Evolutionary conservation across 1,284 basidiomycete species (phyloP).

Genomic region (Sutorius eximius): DNA sequence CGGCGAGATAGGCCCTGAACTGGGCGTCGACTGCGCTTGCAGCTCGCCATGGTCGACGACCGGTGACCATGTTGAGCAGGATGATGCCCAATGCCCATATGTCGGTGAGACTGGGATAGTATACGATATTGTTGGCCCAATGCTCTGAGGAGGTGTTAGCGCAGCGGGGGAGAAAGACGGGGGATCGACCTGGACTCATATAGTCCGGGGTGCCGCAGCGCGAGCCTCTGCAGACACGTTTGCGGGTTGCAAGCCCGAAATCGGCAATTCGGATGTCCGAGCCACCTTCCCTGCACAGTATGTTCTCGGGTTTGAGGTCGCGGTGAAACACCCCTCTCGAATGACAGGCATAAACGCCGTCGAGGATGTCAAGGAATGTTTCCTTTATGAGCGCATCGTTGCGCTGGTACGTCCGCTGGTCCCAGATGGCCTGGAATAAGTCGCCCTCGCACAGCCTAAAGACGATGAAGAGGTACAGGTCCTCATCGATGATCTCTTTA

Average conservation of each 20-base stretch:
- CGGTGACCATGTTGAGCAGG: constrained; percentile 84
- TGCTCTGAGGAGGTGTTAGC: constrained; percentile 54
- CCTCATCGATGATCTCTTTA: constrained; percentile 54
- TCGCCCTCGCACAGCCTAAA: constrained; percentile 65
- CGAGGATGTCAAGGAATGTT: constrained; percentile 74
- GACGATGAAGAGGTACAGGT: constrained; percentile 54
- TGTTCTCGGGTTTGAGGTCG: constrained; percentile 89
- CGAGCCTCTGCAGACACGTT: constrained; percentile 64
- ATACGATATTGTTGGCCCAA: constrained; percentile 30
- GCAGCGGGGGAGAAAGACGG: not conserved
- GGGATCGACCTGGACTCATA: constrained; percentile 68
- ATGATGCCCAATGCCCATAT: constrained; percentile 91
- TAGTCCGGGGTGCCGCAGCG: constrained; percentile 83
- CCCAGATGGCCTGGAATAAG: constrained; percentile 53
- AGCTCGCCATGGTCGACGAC: constrained; percentile 85
- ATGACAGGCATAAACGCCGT: constrained; percentile 76
- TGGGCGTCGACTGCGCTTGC: constrained; percentile 73
- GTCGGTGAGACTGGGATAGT: constrained; percentile 72
- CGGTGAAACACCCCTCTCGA: constrained; percentile 77
- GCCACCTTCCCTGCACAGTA: constrained; percentile 65
- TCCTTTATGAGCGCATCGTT: constrained; percentile 60
- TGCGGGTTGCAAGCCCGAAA: constrained; percentile 81
- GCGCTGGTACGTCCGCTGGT: constrained; percentile 41
- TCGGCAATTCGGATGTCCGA: constrained; percentile 70
- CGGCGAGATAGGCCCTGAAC: constrained; percentile 67